Evolutionary conservation across 2,329 filamentous ascomycete genomes (phyloP).

Genomic region (Fusarium sarcochroum): DNA sequence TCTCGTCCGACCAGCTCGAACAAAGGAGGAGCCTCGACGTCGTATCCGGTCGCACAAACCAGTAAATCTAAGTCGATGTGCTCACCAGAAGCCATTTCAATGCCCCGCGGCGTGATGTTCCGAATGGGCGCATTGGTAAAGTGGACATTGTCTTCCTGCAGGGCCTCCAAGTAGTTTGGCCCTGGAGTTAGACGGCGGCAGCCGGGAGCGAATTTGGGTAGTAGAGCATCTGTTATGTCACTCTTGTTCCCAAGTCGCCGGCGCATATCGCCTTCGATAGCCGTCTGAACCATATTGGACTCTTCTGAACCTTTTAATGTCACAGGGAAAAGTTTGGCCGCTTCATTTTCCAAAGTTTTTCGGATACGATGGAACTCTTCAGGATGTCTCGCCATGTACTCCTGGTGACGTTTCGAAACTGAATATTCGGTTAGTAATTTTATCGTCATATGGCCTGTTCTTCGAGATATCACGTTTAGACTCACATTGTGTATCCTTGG

Average conservation of each 20-base stretch:
- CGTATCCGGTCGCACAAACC: slow-evolving; percentile 29
- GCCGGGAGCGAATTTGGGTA: slow-evolving; percentile 24
- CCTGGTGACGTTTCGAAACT: slow-evolving; percentile 25
- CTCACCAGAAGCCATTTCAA: slow-evolving; percentile 10
- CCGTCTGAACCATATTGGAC: background rate
- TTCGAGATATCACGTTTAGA: background rate
- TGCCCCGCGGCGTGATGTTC: background rate
- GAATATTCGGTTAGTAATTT: background rate
- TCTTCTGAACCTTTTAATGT: slow-evolving; percentile 8
- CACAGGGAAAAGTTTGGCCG: slow-evolving; percentile 4
- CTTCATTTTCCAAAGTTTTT: slow-evolving; percentile 21
- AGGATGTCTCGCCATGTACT: slow-evolving; percentile 21
- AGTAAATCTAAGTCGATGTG: slow-evolving; percentile 14
- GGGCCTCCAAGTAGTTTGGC: slow-evolving; percentile 25
- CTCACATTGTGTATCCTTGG: slow-evolving; percentile 21
- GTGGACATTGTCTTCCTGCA: slow-evolving; percentile 20
- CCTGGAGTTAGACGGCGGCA: slow-evolving; percentile 32
- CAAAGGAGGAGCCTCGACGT: slow-evolving; percentile 30
- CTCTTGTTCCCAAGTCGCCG: background rate
- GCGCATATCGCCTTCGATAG: slow-evolving; percentile 12
- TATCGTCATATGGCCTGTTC: too few species aligned
- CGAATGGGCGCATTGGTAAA: slow-evolving; percentile 9
- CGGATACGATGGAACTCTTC: slow-evolving; percentile 12
- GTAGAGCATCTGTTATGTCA: slow-evolving; percentile 1
- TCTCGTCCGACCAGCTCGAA: slow-evolving; percentile 58